Percentiles rank a stretch among this genome's conserved stretches.
Conservation (phyloP, 192 early-diverging fungal genomes). For the Thoreauomyces humboldtii region DNA sequence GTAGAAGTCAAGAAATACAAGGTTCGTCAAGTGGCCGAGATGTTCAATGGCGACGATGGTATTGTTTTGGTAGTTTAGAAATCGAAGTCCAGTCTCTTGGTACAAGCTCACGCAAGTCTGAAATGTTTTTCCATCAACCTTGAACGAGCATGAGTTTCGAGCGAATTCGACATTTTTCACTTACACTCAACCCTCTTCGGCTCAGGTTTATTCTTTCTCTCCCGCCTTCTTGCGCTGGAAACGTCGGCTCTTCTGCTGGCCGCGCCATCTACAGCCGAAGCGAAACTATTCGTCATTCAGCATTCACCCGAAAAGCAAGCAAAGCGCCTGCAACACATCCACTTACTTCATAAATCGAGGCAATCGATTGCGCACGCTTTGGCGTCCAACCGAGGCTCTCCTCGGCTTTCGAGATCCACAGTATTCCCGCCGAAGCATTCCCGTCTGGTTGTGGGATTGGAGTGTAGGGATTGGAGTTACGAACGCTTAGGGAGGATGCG, state of each 20-base stretch:
- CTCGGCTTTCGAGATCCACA: constrained; percentile 10
- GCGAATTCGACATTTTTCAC: background rate
- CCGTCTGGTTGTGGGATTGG: background rate
- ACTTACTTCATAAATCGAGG: constrained; percentile 13
- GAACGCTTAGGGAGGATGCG: background rate
- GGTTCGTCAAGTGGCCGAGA: constrained; percentile 38
- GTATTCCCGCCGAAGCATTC: background rate
- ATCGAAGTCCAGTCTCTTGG: constrained; percentile 38
- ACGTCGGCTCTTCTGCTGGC: background rate
- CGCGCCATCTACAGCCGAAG: background rate
- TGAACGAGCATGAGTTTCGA: background rate
- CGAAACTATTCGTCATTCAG: background rate
- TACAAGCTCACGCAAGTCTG: constrained; percentile 29
- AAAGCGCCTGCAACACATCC: background rate
- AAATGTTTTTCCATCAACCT: background rate
- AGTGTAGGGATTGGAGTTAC: background rate
- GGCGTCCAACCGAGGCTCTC: constrained; percentile 7
- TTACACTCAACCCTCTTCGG: background rate
- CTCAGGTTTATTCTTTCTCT: constrained; percentile 1
- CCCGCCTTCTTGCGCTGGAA: constrained; percentile 1
- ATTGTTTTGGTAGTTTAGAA: constrained; percentile 56
- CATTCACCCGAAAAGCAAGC: background rate
- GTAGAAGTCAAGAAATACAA: constrained; percentile 56
- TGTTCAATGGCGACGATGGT: constrained; percentile 42
- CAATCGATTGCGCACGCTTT: background rate